Evolutionary conservation across 1,284 basidiomycete genomes (phyloP).

Genomic region (Ustilago curta): DNA sequence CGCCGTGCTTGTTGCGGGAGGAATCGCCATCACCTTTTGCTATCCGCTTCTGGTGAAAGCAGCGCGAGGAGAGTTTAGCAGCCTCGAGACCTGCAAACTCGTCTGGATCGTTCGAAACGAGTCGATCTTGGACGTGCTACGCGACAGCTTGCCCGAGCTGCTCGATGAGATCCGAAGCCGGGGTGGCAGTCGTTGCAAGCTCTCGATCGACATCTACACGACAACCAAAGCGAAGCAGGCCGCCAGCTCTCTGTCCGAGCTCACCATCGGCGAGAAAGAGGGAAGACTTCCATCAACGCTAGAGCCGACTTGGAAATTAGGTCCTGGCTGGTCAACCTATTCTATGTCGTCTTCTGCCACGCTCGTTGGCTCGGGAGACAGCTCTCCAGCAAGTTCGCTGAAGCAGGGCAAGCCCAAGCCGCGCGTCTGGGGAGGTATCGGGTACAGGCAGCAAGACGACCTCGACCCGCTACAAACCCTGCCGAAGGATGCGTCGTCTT

Average conservation of each 20-base stretch:
- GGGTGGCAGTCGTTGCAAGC: slow-evolving; percentile 9
- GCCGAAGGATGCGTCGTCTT: neutral
- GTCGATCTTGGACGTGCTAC: slow-evolving; percentile 21
- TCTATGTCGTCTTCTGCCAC: slow-evolving; percentile 12
- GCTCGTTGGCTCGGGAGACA: neutral
- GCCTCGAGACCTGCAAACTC: slow-evolving; percentile 29
- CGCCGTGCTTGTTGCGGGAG: slow-evolving; percentile 38
- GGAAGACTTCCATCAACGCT: neutral
- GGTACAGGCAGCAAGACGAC: slow-evolving; percentile 1
- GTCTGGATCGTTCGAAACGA: slow-evolving; percentile 38
- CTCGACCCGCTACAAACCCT: slow-evolving; percentile 3
- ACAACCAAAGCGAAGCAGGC: slow-evolving; percentile 2
- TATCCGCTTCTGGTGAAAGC: slow-evolving; percentile 36
- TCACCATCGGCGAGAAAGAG: neutral
- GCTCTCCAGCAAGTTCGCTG: neutral
- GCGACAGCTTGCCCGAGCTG: slow-evolving; percentile 19
- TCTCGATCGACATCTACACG: slow-evolving; percentile 28
- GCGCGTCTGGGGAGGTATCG: slow-evolving; percentile 2
- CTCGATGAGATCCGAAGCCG: slow-evolving; percentile 6
- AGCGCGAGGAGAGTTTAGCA: slow-evolving; percentile 7
- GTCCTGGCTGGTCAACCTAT: neutral
- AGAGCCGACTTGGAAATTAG: slow-evolving; percentile 1
- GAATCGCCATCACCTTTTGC: slow-evolving; percentile 50
- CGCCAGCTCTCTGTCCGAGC: neutral
- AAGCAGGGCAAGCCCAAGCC: neutral